Evolutionary conservation across 129 eudicot genomes (phyloP), one percentile per base, ranked within the genome.

Genomic region (Glebionis coronaria): DNA sequence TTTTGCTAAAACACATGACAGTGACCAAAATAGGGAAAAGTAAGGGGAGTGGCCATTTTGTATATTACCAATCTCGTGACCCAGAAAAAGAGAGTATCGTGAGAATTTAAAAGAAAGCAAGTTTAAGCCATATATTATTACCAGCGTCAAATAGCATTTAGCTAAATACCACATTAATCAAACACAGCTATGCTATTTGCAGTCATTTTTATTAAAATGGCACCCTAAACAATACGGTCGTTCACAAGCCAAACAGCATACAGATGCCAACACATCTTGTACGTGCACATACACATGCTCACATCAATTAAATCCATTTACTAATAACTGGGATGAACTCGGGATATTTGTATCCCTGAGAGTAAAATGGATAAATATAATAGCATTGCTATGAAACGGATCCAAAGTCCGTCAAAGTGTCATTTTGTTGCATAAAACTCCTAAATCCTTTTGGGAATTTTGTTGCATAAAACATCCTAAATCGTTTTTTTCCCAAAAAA

Each of bases 151-250:
- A 59, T 59, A 9, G 15, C 8, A 29, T 5, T 12, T 28, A 12
- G 57, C 70, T 56, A 65, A 44, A 65, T 65, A 9, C 44, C 70
- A 47, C 55, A 25, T 46, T 14, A n/a, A 65, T 65, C 56, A 46
- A 46, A 28, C 70, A 47, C 12, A 25, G n/a, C 56, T 49, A 45
- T 65, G 40, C 23, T 12, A 56, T 20, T 18, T 63, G 68, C 56
- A 46, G 23, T 46, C 49, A 65, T 46, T 50, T 46, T 45, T 45
- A 45, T 23, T 23, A 21, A 14, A 27, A 44, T 64, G 52, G 25
- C 20, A 20, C 8, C 28, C 40, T 56, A 56, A 56, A 56, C 35
- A 56, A 25, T 23, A 10, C 2, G 13, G 18, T 19, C 5, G 35
- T 56, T 56, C 58, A 25, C 20, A 20, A 5, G 40, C 27, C 61